Conservation (phyloP, 371 early-diverging fungal species). For the Mortierella sp. region DNA sequence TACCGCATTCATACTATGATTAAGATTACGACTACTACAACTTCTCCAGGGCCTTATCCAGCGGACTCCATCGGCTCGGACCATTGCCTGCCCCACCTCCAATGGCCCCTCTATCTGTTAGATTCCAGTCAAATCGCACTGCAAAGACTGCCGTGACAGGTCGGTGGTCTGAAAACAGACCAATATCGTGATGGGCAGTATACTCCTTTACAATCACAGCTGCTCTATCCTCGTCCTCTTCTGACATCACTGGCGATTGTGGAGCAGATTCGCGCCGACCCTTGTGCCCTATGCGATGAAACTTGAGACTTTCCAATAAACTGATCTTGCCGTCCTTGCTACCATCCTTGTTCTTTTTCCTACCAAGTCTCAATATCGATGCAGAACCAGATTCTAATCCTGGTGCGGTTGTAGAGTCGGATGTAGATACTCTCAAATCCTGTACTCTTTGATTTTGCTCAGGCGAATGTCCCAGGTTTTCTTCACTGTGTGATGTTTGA, state of each 20-base stretch:
- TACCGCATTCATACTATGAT: too few relatives aligned
- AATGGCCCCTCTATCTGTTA: slow-evolving; percentile 36
- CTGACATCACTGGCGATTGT: slow-evolving; percentile 11
- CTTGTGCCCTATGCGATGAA: slow-evolving; percentile 15
- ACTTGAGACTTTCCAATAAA: slow-evolving; percentile 27
- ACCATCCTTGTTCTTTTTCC: slow-evolving; percentile 13
- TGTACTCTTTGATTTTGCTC: neutral
- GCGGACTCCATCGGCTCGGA: slow-evolving; percentile 33
- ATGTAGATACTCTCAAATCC: neutral
- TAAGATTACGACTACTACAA: neutral
- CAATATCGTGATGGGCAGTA: slow-evolving; percentile 52
- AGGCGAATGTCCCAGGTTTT: neutral
- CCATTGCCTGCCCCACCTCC: slow-evolving; percentile 10
- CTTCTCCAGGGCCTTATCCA: slow-evolving; percentile 29
- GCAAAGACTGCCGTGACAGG: slow-evolving; percentile 73
- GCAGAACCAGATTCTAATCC: slow-evolving; percentile 5
- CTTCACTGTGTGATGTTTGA: neutral
- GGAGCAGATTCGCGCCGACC: neutral
- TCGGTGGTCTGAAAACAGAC: slow-evolving; percentile 65
- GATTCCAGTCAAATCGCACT: slow-evolving; percentile 63
- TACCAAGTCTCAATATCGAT: slow-evolving; percentile 14
- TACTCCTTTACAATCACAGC: slow-evolving; percentile 56
- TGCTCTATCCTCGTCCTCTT: slow-evolving; percentile 40
- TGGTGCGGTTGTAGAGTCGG: neutral
- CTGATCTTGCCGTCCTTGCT: slow-evolving; percentile 26